Conservation (phyloP, 768 basidiomycete species). For the Termitomyces sp. region DNA sequence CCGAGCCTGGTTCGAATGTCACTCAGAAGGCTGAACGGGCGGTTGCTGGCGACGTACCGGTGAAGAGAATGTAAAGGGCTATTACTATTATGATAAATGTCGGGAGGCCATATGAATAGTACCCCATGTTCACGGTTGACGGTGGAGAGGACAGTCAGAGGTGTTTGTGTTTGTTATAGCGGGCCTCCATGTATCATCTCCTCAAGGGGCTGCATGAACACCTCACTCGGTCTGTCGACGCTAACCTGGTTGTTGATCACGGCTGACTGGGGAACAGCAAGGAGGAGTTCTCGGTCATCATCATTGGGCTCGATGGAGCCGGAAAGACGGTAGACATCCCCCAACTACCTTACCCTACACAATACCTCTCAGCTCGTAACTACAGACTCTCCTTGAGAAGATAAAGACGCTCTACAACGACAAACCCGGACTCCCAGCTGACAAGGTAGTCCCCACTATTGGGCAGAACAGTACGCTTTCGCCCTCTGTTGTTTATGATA, state of each 20-base stretch:
- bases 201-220: constrained; percentile 89
- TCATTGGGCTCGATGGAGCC: constrained; percentile 89
- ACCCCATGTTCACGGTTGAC: constrained; percentile 34
- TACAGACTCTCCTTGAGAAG: constrained; percentile 81
- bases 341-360: neutral
- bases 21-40: neutral
- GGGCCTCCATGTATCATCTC: constrained; percentile 78
- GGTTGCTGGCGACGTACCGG: constrained; percentile 48
- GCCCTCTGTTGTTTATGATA: neutral
- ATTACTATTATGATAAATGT: constrained; percentile 58
- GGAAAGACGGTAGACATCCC: constrained; percentile 72
- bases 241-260: neutral
- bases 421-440: constrained; percentile 79
- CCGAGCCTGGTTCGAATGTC: constrained; percentile 51
- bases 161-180: neutral
- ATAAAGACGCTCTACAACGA: constrained; percentile 92
- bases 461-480: constrained; percentile 85
- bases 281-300: constrained; percentile 91
- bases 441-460: constrained; percentile 94
- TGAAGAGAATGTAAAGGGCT: constrained; percentile 86
- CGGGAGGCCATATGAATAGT: constrained; percentile 65
- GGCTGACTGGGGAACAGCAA: constrained; percentile 42
- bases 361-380: constrained; percentile 2
- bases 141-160: constrained; percentile 14
- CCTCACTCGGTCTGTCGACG: constrained; percentile 60